Evolutionary conservation across 2,329 filamentous ascomycete species (phyloP), one percentile per base, ranked within the genome.

Genomic region (Thelonectria discophora): DNA sequence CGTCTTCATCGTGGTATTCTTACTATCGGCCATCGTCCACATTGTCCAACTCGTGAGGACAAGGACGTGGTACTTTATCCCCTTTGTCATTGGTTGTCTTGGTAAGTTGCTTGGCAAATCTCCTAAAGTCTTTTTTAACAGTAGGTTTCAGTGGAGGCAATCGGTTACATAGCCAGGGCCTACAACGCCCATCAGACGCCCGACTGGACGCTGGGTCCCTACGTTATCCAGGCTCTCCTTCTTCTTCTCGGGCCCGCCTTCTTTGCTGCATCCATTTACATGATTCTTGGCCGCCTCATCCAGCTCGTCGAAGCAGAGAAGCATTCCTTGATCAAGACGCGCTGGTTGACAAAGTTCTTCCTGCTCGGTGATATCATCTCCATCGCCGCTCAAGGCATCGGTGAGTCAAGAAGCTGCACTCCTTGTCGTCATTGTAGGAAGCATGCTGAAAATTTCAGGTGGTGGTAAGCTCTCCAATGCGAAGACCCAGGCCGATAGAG

Each of bases 41-140:
- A 48, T 69, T n/a, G 77, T 70, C 20, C 78, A 79, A 51, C 59
- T 82, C 17, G 34, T 79, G 32, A 69, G 68, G 43, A 71, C 74
- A 1, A 72, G 77, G 47, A 80, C 80, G 3, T 84, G 81, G 80
- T 85, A 81, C 69, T 79, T 83, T 67, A 79, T 81, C 2, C 79
- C 83, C 0, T 80, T 86, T 40, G 65, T 81, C 4, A 71, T 85
- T n/a, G 83, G 84, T 5, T 79, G 80, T 17, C 49, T 79, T n/a
- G 81, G 81, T 84, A 75, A 65, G 74, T 57, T 24, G 21, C 6
- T 24, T 24, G 18, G 17, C 15, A 21, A 1, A 5, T 11, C 27
- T 10, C 4, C 8, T 43, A 3, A 46, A 5, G 11, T 15, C 30
- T 10, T 20, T 1, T 12, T 49, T 58, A 37, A 55, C 18, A 8